Conservation (phyloP, 495 filamentous ascomycete species). For the Penicillium bovifimosum region DNA sequence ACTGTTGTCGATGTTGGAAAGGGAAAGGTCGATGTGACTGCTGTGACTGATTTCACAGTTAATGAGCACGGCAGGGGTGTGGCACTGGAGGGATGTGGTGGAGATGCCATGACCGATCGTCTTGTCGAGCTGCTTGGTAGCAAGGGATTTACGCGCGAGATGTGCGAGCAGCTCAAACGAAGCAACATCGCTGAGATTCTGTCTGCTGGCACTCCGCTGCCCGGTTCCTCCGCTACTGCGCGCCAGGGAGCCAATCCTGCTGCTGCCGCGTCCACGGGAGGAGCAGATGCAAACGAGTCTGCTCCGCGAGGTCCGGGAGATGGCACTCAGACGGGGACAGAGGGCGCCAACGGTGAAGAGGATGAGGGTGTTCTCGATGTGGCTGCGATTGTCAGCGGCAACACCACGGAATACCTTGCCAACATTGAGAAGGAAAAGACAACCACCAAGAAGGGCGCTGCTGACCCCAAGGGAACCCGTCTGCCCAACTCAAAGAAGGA, state of each 20-base stretch:
- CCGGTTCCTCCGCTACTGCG: constrained; percentile 43
- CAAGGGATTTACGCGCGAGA: constrained; percentile 71
- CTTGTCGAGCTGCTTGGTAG: constrained; percentile 61
- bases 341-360: constrained; percentile 41
- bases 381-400: constrained; percentile 88
- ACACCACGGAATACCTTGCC: constrained; percentile 86
- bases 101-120: constrained; percentile 80
- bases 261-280: constrained; percentile 49
- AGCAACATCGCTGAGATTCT: constrained; percentile 86
- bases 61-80: constrained; percentile 54
- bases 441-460: constrained; percentile 54
- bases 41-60: constrained; percentile 71
- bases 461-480: constrained; percentile 49
- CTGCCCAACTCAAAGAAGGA: constrained; percentile 79
- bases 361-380: constrained; percentile 90
- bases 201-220: constrained; percentile 56
- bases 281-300: constrained; percentile 30
- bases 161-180: constrained; percentile 93
- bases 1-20: constrained; percentile 86
- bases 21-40: constrained; percentile 86
- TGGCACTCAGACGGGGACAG: constrained; percentile 44
- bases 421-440: constrained; percentile 87
- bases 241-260: constrained; percentile 57
- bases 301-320: constrained; percentile 48
- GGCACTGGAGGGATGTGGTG: constrained; percentile 67